Evolutionary conservation across 495 filamentous ascomycete genomes (phyloP), one percentile per base, ranked within the genome.

Genomic region (Podospora fimiseda): DNA sequence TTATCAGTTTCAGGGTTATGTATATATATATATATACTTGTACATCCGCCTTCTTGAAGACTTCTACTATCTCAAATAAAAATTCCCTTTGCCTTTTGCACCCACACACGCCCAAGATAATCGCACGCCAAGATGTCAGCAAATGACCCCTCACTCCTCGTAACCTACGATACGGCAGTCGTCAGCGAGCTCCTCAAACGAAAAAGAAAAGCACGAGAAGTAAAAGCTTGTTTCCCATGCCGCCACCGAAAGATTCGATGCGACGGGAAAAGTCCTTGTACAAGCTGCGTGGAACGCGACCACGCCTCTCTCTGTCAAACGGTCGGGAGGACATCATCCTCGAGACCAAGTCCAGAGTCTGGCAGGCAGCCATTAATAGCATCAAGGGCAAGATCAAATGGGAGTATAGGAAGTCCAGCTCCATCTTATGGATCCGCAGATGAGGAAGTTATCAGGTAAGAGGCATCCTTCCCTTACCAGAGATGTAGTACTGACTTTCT

Each of bases 221-320:
- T 53, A 43, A 53, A 53, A 33, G 50, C 51, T 30, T 53, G 51
- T 21, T 53, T 53, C 30, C 51, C 51, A 14, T 53, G 51, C 13
- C 51, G 51, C 20, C 51, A 53, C 44, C 51, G 51, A 6, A 53
- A 53, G 33, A 43, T 53, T 20, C 43, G 44, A 6, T 53, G 51
- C 33, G 43, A 53, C 18, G 51, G 51, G 11, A 27, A 39, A 7
- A 15, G 36, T n/a, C 51, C 51, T 11, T 53, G 51, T 20, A 50
- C 51, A 23, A 53, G 46, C 44, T 53, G 51, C 14, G 51, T 53
- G 0, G n/a, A 43, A 14, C 47, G 51, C 9, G 51, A 53, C 11
- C 51, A 53, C 27, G 30, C 47, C 27, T 48, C 43, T 9, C 27
- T 53, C 1, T 53, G 51, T 49, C 51, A 42, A 0, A 48, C 44